Base-by-base conservation (phyloP, 169 alveolate species). In the Eimeria acervulina region DNA sequence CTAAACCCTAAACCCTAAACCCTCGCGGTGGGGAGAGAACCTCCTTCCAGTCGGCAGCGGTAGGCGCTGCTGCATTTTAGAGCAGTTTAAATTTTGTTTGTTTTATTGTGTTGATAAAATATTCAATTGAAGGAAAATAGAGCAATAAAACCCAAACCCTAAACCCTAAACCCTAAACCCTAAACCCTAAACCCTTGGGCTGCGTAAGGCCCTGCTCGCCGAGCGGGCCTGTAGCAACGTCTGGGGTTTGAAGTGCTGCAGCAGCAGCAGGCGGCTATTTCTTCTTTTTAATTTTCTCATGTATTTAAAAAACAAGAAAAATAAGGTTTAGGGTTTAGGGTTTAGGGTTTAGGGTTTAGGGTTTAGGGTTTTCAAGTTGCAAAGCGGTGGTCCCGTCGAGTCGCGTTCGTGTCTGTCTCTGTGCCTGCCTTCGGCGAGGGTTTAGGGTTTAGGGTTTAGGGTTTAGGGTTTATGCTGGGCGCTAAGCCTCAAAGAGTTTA, bases 241-340 rank as follows among this genome's bases (percentile, higher is more conserved):
- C 66, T 13, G 66, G 26, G 2, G 66, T 23, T 13, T 10, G 26
- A 13, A 23, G 26, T 55, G 66, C 66, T 55, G 66, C 66, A 8
- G 66, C 66, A 8, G 66, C 66, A 8, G 66, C 66, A 8, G 66
- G n/a, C 15, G 5, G 66, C 66, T 13, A 23, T 55, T 42, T n/a
- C 42, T 68, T n/a, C 44, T 28, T 68, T 68, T n/a, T 68, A 12
- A 12, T 68, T 5, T 68, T 2, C 15, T 55, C 51, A 15, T 76
- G 91, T 81, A 4, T 44, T 92, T 68, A 92, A 74, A 52, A 90
- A 92, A 21, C 52, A 74, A 8, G 40, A 55, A 85, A 51, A n/a
- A 28, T 81, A 81, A 47, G 87, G 87, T 38, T 68, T 28, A 68
- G 80, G 80, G 80, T 68, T 68, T 68, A 68, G 80, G 80, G 80